phyloP scores from a whole-genome alignment of 257 asterid species.

The Cordia subcordata region DNA sequence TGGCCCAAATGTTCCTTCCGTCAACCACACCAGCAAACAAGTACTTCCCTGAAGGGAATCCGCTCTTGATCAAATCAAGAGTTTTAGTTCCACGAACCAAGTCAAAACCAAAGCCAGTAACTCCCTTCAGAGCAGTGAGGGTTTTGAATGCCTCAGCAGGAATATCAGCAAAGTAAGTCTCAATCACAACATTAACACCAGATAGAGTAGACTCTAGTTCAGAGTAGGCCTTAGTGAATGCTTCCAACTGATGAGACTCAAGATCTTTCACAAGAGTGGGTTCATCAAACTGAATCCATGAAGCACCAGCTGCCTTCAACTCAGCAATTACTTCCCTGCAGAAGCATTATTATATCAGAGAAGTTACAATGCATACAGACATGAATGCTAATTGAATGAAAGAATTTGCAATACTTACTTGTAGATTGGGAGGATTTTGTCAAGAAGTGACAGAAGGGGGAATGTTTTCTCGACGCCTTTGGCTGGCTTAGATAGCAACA shows the following conservation, averaged over 20 bases:
- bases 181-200: slow-evolving; percentile 65
- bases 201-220: slow-evolving; percentile 63
- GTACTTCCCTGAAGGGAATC: slow-evolving; percentile 85
- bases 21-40: slow-evolving; percentile 97
- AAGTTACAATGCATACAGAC: neutral
- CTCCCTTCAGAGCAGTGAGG: slow-evolving; percentile 67
- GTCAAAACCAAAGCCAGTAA: slow-evolving; percentile 81
- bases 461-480: slow-evolving; percentile 90
- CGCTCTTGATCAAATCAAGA: slow-evolving; percentile 73
- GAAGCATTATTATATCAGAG: neutral
- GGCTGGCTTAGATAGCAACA: slow-evolving; percentile 89
- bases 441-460: slow-evolving; percentile 75
- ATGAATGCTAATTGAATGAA: neutral
- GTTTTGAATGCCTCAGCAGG: slow-evolving; percentile 74
- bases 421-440: slow-evolving; percentile 84
- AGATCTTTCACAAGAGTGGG: slow-evolving; percentile 88
- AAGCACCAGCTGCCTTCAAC: slow-evolving; percentile 93
- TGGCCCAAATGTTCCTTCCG: slow-evolving; percentile 99
- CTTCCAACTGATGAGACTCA: slow-evolving; percentile 77
- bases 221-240: slow-evolving; percentile 79
- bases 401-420: slow-evolving; percentile 41
- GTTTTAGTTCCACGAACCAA: slow-evolving; percentile 81
- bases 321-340: slow-evolving; percentile 89
- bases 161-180: slow-evolving; percentile 83
- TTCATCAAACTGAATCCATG: slow-evolving; percentile 94